Evolutionary conservation across 1,284 basidiomycete genomes (phyloP).

Genomic region (Cryptococcus sp.): DNA sequence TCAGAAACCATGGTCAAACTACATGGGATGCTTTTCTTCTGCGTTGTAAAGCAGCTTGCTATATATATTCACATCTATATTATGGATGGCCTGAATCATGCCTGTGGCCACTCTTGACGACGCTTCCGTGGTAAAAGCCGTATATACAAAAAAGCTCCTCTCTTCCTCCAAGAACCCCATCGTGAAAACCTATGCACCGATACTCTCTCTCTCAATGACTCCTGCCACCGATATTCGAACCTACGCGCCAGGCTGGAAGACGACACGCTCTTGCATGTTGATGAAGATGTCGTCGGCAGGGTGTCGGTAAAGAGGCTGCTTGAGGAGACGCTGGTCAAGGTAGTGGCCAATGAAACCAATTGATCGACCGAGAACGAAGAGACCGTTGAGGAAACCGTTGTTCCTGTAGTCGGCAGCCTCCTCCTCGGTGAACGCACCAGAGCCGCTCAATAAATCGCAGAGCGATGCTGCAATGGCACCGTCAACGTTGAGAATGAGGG

Average conservation of each 20-base stretch:
- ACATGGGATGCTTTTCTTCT: too few species aligned
- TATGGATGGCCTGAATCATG: background rate
- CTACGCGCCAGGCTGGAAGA: conserved; percentile 26
- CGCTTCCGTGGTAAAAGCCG: too few species aligned
- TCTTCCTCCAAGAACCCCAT: background rate
- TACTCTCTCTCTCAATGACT: background rate
- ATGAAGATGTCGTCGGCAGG: conserved; percentile 37
- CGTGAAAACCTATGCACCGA: background rate
- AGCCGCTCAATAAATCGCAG: conserved; percentile 90
- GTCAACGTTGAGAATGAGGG: conserved; percentile 90
- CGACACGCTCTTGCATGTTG: conserved; percentile 31
- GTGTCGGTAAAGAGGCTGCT: conserved; percentile 81
- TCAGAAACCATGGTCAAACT: too few species aligned
- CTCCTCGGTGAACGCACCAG: conserved; percentile 91
- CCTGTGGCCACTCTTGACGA: too few species aligned
- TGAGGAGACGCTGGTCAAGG: conserved; percentile 84
- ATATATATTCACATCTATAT: too few species aligned
- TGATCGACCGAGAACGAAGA: conserved; percentile 95
- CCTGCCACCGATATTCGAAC: conserved; percentile 1
- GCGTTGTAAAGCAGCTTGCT: too few species aligned
- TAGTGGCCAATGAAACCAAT: conserved; percentile 78
- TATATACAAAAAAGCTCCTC: too few species aligned
- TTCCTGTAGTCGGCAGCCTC: conserved; percentile 98
- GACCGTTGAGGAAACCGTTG: conserved; percentile 74
- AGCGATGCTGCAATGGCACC: conserved; percentile 98